Evolutionary conservation across 192 early-diverging fungal genomes (phyloP), one percentile per base, ranked within the genome.

Genomic region (Coemansia javaensis): DNA sequence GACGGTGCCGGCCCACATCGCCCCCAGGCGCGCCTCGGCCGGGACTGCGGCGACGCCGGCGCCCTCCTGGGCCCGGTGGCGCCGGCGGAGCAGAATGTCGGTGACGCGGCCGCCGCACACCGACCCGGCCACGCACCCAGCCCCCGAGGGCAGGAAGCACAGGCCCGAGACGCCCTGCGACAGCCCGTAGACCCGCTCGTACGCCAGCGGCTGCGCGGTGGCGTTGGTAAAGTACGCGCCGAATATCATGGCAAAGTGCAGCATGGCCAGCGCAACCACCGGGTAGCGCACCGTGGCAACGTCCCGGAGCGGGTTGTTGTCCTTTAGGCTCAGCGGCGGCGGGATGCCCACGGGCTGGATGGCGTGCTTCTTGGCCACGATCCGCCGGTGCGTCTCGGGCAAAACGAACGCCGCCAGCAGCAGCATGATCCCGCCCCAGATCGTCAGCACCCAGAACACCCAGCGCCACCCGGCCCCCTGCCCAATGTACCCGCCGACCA

Each of bases 391-490:
- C 0, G 84, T 86, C 53, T 86, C 84, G 13, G 83, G 79, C 42
- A 83, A 38, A 20, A 79, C 70, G 45, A 82, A 65, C n/a, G 74
- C 54, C 1, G 66, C 68, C 13, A 77, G 23, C 14, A 81, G 37
- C 18, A 69, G 40, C 42, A 82, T 52, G 12, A 65, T 30, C 1
- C 78, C 82, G 43, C 70, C 68, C 44, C 81, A 58, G 15, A 84
- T 84, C 3, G 72, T 36, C 25, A 75, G 65, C 12, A 79, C 58
- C 69, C 81, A 82, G 44, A 84, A 86, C 11, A 80, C 53, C 75
- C 75, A 79, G 16, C 72, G 74, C 80, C 80, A 81, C 17, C 66
- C 66, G 6, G 59, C 47, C 12, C n/a, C 41, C 36, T 81, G 49
- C 2, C 76, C 73, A 20, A 78, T 57, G 27, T 75, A 72, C 5